Conservation (phyloP, 495 filamentous ascomycete genomes). For the Daldinia loculata region DNA sequence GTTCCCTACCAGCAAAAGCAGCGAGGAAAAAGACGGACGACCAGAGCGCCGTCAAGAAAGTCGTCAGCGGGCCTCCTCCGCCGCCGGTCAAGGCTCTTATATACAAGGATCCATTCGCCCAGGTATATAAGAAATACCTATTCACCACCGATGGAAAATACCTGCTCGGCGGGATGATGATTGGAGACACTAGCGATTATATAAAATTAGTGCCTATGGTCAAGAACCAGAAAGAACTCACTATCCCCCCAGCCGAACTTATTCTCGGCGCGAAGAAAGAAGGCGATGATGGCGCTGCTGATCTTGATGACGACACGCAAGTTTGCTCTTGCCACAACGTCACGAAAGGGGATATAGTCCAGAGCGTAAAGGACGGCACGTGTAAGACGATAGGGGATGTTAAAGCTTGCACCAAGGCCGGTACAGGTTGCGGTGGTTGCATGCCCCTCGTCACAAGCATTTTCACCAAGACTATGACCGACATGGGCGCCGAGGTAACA, state of each 20-base stretch:
- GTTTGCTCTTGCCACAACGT: constrained; percentile 98
- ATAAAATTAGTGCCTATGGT: constrained; percentile 95
- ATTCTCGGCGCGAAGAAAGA: constrained; percentile 83
- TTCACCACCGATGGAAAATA: constrained; percentile 94
- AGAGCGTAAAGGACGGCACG: constrained; percentile 77
- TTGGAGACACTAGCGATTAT: constrained; percentile 94
- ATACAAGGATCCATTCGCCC: constrained; percentile 91
- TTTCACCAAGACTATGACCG: constrained; percentile 91
- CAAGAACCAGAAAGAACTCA: constrained; percentile 83
- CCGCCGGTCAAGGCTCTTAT: constrained; percentile 82
- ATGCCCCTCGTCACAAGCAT: constrained; percentile 92
- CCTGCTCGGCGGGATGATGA: constrained; percentile 97
- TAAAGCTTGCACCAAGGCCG: constrained; percentile 94
- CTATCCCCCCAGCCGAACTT: constrained; percentile 86
- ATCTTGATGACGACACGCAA: constrained; percentile 80
- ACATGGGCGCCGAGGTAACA: constrained; percentile 89
- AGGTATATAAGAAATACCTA: constrained; percentile 97
- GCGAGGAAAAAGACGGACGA: constrained; percentile 50
- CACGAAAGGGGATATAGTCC: constrained; percentile 82
- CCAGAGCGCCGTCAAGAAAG: constrained; percentile 55
- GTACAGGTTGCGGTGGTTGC: constrained; percentile 93
- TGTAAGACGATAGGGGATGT: constrained; percentile 89
- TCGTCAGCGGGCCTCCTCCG: constrained; percentile 23
- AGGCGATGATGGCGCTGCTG: constrained; percentile 70
- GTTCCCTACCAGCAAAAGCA: constrained; percentile 68